Evolutionary conservation across 345 rosid species (phyloP).

Genomic region (Moricandia moricandioides): DNA sequence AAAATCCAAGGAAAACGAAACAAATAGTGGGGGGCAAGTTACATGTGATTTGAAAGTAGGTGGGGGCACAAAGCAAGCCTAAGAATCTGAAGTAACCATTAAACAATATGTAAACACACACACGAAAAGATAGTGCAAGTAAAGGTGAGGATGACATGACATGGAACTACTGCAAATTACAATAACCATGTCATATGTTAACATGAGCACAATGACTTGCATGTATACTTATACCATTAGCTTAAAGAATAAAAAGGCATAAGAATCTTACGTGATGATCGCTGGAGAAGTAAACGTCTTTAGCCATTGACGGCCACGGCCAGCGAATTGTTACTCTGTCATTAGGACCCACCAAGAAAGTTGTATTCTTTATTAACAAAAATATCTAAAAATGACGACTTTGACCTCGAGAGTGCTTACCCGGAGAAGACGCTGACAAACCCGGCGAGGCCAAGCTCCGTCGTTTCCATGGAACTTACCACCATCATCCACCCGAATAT

Average conservation of each 20-base stretch:
- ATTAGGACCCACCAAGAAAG: constrained; percentile 6
- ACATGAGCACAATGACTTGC: constrained; percentile 1
- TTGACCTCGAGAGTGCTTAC: constrained; percentile 38
- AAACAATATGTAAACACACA: not conserved
- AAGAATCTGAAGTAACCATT: not conserved
- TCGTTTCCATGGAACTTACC: constrained; percentile 57
- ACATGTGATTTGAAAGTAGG: constrained; percentile 23
- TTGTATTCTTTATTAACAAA: not conserved
- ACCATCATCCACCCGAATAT: constrained; percentile 63
- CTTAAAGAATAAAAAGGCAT: not conserved
- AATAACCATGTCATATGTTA: not conserved
- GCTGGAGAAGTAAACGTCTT: constrained; percentile 43
- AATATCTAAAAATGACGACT: not conserved
- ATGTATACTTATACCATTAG: not conserved
- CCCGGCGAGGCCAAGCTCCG: constrained; percentile 58
- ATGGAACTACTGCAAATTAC: not conserved
- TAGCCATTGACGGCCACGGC: constrained; percentile 50
- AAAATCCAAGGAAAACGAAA: constrained; percentile 10
- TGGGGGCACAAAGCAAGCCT: constrained; percentile 5
- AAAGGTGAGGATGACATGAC: not conserved
- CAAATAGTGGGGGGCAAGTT: constrained; percentile 13
- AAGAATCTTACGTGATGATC: constrained; percentile 33
- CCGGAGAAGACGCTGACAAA: constrained; percentile 50
- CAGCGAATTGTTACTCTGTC: constrained; percentile 51
- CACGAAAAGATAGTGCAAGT: not conserved